Percentiles rank a stretch among this genome's conserved stretches.
phyloP scores from a whole-genome alignment of 2,329 filamentous ascomycete species.

The Diatrype stigma region DNA sequence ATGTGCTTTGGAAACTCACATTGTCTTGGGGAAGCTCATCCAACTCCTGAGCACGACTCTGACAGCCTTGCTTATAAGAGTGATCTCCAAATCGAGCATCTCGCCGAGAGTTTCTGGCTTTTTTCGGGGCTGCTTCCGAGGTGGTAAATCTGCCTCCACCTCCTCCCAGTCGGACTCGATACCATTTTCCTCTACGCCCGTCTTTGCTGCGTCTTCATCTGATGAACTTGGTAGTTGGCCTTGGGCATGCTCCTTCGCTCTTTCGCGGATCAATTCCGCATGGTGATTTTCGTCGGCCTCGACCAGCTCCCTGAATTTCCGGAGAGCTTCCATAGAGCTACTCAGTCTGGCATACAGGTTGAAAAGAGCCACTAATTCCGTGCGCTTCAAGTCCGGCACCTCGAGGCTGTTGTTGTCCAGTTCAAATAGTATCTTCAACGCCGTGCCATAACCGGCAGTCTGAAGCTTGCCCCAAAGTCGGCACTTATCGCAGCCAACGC shows the following conservation, averaged over 20 bases:
- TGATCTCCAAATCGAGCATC: slow-evolving; percentile 59
- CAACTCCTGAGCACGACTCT: slow-evolving; percentile 68
- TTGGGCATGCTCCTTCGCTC: slow-evolving; percentile 40
- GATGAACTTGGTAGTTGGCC: slow-evolving; percentile 16
- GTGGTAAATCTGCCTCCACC: slow-evolving; percentile 33
- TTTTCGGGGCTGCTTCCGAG: slow-evolving; percentile 24
- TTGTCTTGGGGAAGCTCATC: slow-evolving; percentile 59
- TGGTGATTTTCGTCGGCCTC: slow-evolving; percentile 23
- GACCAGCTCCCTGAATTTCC: slow-evolving; percentile 62
- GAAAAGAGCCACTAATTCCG: slow-evolving; percentile 88
- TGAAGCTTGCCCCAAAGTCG: slow-evolving; percentile 97
- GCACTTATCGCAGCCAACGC: slow-evolving; percentile 97
- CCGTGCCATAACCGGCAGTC: slow-evolving; percentile 89
- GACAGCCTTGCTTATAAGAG: slow-evolving; percentile 57
- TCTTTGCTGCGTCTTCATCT: slow-evolving; percentile 12
- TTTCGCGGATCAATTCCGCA: slow-evolving; percentile 27
- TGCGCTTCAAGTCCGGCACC: slow-evolving; percentile 72
- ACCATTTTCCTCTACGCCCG: slow-evolving; percentile 21
- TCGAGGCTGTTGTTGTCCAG: slow-evolving; percentile 66
- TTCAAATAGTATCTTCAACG: slow-evolving; percentile 93
- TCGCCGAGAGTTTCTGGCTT: slow-evolving; percentile 45
- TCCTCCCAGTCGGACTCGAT: slow-evolving; percentile 37
- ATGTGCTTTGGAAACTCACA: slow-evolving; percentile 53
- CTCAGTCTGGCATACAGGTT: slow-evolving; percentile 90
- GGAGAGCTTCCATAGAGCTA: slow-evolving; percentile 71